Evolutionary conservation across 2,329 filamentous ascomycete species (phyloP).

Genomic region (Stylonectria norvegica): DNA sequence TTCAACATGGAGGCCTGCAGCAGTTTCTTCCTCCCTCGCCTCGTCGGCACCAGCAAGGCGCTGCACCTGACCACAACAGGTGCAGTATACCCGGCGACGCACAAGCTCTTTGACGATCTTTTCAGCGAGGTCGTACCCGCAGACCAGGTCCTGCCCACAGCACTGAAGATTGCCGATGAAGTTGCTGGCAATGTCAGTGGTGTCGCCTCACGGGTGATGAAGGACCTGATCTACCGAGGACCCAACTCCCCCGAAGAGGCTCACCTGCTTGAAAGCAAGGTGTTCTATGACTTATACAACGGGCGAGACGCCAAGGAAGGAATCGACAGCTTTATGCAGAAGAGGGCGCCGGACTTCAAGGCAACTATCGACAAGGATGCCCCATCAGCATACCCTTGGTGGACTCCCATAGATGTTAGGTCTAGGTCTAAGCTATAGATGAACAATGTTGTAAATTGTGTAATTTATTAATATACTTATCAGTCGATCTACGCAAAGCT

Average conservation of each 20-base stretch:
- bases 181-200: conserved; percentile 63
- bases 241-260: conserved; percentile 61
- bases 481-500: no score
- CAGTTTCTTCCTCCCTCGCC: conserved; percentile 67
- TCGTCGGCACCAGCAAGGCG: conserved; percentile 63
- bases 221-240: conserved; percentile 65
- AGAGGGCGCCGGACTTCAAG: conserved; percentile 60
- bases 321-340: conserved; percentile 66
- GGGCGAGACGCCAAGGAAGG: conserved; percentile 62
- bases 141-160: conserved; percentile 59
- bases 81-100: conserved; percentile 50
- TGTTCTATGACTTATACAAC: conserved; percentile 60
- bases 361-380: conserved; percentile 58
- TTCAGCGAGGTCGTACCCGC: conserved; percentile 64
- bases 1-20: conserved; percentile 70
- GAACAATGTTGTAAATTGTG: not conserved
- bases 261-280: conserved; percentile 64
- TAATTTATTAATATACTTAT: no score
- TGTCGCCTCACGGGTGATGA: conserved; percentile 64
- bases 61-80: conserved; percentile 67
- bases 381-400: conserved; percentile 65
- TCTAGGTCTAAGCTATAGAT: conserved; percentile 27
- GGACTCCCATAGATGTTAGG: conserved; percentile 46
- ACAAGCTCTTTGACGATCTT: conserved; percentile 54
- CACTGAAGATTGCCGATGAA: conserved; percentile 63